Base-by-base conservation (phyloP, 306 rosid genomes). In the Cucurbita pepo region DNA sequence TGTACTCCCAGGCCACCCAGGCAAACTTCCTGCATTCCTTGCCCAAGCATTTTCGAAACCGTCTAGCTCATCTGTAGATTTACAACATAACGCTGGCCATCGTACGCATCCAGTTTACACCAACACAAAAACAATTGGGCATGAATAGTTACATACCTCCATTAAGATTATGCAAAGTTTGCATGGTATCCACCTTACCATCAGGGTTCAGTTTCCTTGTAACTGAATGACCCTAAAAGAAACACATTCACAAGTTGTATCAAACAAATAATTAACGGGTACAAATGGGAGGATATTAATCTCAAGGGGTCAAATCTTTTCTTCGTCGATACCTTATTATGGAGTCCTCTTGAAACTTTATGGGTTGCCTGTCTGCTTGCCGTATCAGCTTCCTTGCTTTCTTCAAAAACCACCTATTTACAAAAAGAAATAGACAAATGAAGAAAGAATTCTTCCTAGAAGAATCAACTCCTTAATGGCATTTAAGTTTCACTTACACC, bases 31-130 rank as follows among this genome's bases (percentile, higher is more conserved):
- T 79, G 94, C 84, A 76, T 81, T 86, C 77, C 77, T 86, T 55
- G 83, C 80, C 98, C 98, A 93, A 60, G 91, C 79, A 59, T 88
- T 82, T 78, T 90, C 94, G 77, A 93, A 90, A 69, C 85, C 87
- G 2, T 75, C 3, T 72, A 89, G 87, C 79, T 90, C 95, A 52
- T 87, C 98, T 94, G 75, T n/a, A 74, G 30, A 43, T 30, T 59
- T 15, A 74, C 37, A 13, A 58, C 25, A 54, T 22, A 55, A 54
- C 0, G 21, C 0, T 1, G 7, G 9, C 15, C 54, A 3, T 36
- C 3, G 3, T 56, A 21, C 21, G 62, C 76, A 40, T 21, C 54
- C 16, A 56, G 16, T 43, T 56, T 19, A 41, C 36, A 10, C 57
- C 3, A 21, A 73, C 6, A 59, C 36, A 12, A 54, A 22, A 53